Evolutionary conservation across 31 red algal genomes (phyloP), one percentile per base, ranked within the genome.

Genomic region (Bonnemaisonia californica): DNA sequence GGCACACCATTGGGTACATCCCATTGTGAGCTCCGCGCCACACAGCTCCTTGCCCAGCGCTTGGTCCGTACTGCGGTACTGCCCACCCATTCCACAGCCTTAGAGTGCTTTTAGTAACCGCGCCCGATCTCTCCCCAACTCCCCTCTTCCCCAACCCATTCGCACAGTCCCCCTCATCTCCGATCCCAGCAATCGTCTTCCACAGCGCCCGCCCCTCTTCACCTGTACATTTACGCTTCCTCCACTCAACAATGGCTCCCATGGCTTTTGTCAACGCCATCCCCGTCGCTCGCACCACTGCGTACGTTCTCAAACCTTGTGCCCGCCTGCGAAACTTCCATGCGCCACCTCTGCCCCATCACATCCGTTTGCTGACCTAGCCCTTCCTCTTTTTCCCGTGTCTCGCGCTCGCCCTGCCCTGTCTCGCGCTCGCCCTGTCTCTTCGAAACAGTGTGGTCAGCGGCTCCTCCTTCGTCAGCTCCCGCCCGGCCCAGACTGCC

Each of bases 251-350:
- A 75, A 89, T 89, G 85, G 85, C 85, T 62, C 76, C 85, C 31
- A 65, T 78, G 26, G 85, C 85, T 45, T 89, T 89, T 35, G 85
- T 89, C 56, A 89, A 89, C 76, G 85, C 85, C 38, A 75, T 89
- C 54, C 85, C 85, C 9, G 21, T 89, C 37, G 47, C 85, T 45
- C 85, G 85, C 56, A 34, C 85, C 56, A 4, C 85, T 18, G 61
- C 64, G 85, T 89, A 89, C 69, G 85, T 89, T 74, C 19, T n/a
- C n/a, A n/a, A n/a, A n/a, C n/a, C n/a, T n/a, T n/a, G n/a, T n/a
- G n/a, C n/a, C n/a, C n/a, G n/a, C n/a, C n/a, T n/a, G n/a, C n/a
- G n/a, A n/a, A n/a, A n/a, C n/a, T n/a, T n/a, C n/a, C n/a, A n/a
- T n/a, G n/a, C n/a, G n/a, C n/a, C n/a, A n/a, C n/a, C n/a, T n/a